phyloP scores from a whole-genome alignment of 2,329 filamentous ascomycete genomes.

The Fusarium torreyae region DNA sequence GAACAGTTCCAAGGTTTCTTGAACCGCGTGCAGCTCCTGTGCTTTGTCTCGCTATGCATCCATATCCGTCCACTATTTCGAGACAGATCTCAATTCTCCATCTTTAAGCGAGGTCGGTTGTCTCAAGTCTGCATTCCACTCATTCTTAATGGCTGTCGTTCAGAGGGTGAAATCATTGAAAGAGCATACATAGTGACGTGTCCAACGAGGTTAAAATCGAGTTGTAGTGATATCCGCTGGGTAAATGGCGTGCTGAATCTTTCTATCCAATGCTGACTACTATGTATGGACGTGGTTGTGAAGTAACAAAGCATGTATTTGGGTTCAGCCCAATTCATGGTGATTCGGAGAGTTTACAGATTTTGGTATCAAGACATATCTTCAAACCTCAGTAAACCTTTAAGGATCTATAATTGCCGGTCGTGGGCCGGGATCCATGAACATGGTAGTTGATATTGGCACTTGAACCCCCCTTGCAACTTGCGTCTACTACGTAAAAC shows the following conservation, averaged over 20 bases:
- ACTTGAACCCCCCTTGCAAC: constrained; percentile 31
- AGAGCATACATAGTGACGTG: constrained; percentile 8
- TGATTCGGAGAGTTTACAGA: no score
- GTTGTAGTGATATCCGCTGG: not conserved
- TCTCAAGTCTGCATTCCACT: constrained; percentile 29
- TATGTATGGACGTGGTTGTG: no score
- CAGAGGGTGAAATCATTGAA: not conserved
- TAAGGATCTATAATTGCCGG: not conserved
- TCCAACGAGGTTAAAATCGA: not conserved
- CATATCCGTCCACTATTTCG: constrained; percentile 8
- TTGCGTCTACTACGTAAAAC: constrained; percentile 3
- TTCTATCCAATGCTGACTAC: no score
- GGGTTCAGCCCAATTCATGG: no score
- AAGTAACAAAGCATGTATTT: no score
- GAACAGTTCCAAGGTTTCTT: constrained; percentile 9
- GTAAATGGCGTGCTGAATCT: constrained; percentile 3
- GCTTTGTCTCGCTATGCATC: constrained; percentile 10
- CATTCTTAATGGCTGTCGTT: constrained; percentile 12
- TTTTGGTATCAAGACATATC: no score
- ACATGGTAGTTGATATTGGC: constrained; percentile 19
- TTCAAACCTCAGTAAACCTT: not conserved
- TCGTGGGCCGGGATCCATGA: not conserved
- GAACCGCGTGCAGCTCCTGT: constrained; percentile 7
- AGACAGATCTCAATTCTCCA: constrained; percentile 16
- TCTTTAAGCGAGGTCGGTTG: constrained; percentile 34